Evolutionary conservation across 2,329 filamentous ascomycete species (phyloP), one percentile per base, ranked within the genome.

Genomic region (Fusarium ramigenum): DNA sequence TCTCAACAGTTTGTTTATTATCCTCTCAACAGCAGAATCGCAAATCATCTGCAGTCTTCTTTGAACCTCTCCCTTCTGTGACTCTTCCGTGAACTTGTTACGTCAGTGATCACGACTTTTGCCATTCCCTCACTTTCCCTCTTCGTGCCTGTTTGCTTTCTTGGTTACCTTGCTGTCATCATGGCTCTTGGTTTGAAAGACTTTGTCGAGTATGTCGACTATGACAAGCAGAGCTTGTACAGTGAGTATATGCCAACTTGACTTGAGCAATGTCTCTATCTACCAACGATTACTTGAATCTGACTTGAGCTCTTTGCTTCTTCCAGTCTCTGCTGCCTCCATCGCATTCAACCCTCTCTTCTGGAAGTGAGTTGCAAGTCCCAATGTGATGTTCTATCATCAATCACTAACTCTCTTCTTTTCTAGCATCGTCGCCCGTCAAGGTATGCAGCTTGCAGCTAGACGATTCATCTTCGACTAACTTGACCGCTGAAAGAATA

Each of bases 301-400:
- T 78, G 61, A 78, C 69, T 30, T 16, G 19, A 53, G 23, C 40
- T 58, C 18, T 57, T 71, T 66, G 42, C 54, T 56, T n/a, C 61
- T 47, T 65, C 54, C 65, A 97, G 95, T 96, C 76, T 93, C 94
- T 76, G 93, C 92, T 53, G 88, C 87, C 63, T 89, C 93, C 60
- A 97, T 99, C 84, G 88, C 92, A 54, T 98, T 99, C 85, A 99
- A 99, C 84, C 96, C 96, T 28, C 92, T 96, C n/a, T 98, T 98
- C 84, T 99, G 96, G 96, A 99, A 99, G 95, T 97, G 88, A 87
- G 93, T 88, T 60, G 15, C 40, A 69, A 46, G 53, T 28, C 23
- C 44, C 58, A 25, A 21, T 23, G n/a, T 49, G 61, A 46, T 58
- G 47, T 52, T 40, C 11, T 50, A 43, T 28, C 42, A 43, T 52